phyloP scores from a whole-genome alignment of 208 protist species.

The Angomonas deanei region DNA sequence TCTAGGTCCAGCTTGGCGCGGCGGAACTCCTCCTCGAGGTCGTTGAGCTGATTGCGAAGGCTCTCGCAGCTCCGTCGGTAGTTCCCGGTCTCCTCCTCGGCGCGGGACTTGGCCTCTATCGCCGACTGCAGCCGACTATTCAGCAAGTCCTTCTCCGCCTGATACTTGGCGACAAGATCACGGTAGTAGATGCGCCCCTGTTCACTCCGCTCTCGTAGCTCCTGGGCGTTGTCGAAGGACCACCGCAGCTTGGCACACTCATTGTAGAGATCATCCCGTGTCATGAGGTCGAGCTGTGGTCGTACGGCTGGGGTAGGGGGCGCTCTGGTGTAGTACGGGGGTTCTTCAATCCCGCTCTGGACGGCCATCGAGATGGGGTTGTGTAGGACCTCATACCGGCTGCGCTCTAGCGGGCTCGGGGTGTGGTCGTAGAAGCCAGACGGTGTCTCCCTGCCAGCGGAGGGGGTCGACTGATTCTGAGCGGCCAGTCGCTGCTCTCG shows the following conservation, averaged over 20 bases:
- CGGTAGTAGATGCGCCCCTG: background rate
- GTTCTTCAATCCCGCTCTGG: background rate
- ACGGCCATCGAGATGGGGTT: background rate
- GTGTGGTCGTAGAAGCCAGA: too few relatives aligned
- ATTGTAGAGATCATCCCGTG: background rate
- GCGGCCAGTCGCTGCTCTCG: background rate
- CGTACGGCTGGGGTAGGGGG: background rate
- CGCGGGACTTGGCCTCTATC: background rate
- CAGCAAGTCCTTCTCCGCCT: background rate
- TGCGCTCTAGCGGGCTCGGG: background rate
- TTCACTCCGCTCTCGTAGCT: background rate
- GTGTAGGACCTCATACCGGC: background rate
- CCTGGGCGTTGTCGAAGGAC: background rate
- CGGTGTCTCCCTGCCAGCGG: background rate
- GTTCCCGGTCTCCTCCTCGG: background rate
- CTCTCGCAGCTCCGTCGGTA: background rate
- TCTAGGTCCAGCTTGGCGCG: background rate
- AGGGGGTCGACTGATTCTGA: background rate
- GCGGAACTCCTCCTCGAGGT: conserved; percentile 3
- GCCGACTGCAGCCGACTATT: background rate
- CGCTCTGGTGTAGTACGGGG: background rate
- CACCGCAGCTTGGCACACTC: background rate
- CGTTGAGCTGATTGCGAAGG: background rate
- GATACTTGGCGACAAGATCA: background rate
- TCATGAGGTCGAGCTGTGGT: background rate